These are phyloP conservation scores for Vanderwaltozyma yarrowii DNA, from an alignment of 805 yeast genomes.

Conservation along the genomic window DNA sequence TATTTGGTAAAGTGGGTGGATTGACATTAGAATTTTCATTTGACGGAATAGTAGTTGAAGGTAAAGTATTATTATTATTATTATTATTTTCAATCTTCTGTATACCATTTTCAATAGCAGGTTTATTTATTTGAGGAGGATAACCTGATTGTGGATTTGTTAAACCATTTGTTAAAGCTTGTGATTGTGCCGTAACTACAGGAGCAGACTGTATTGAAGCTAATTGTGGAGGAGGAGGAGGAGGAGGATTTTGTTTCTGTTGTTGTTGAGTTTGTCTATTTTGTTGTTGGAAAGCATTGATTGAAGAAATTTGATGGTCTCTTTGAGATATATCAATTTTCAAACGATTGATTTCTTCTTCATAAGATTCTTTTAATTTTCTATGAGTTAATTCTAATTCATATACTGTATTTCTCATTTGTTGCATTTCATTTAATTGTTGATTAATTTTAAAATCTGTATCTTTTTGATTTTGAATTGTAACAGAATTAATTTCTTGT, in stretches of 20 bases:
- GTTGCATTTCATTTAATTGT: conserved; percentile 88
- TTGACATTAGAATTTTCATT: background rate
- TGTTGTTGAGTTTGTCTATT: conserved; percentile 18
- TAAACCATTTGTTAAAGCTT: conserved; percentile 1
- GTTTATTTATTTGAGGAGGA: background rate
- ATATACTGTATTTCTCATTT: conserved; percentile 85
- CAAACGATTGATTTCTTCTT: conserved; percentile 79
- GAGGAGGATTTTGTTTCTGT: conserved; percentile 10
- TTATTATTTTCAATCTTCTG: background rate
- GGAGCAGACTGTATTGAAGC: conserved; percentile 11
- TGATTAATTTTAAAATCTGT: conserved; percentile 82
- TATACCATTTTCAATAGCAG: background rate
- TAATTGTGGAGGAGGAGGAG: conserved; percentile 18
- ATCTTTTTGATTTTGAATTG: conserved; percentile 80
- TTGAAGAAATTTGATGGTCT: conserved; percentile 45
- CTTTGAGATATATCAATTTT: conserved; percentile 78
- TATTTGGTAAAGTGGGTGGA: background rate
- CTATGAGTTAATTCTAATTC: conserved; percentile 92
- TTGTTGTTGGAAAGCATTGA: conserved; percentile 15
- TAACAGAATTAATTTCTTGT: conserved; percentile 74
- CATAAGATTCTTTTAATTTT: conserved; percentile 91
- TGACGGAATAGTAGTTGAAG: background rate
- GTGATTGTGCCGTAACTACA: conserved; percentile 10
- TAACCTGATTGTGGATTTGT: conserved; percentile 1
- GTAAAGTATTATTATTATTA: background rate